Evolutionary conservation across 1,284 basidiomycete species (phyloP).

Genomic region (Fistulinella staudtii): DNA sequence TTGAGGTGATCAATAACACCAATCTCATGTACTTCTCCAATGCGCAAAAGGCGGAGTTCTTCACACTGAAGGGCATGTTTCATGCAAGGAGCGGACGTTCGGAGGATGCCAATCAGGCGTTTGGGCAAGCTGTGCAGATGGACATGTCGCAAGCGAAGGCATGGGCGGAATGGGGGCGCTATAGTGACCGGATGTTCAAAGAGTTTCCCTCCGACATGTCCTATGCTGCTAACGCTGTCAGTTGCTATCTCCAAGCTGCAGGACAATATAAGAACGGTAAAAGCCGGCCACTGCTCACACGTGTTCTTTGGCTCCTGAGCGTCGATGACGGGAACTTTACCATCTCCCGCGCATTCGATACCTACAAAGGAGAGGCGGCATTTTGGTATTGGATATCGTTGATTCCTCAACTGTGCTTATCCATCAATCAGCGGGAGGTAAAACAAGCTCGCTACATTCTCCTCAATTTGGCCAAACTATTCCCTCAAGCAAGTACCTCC

Average conservation of each 20-base stretch:
- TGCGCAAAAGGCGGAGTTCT: slow-evolving; percentile 97
- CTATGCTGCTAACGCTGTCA: slow-evolving; percentile 88
- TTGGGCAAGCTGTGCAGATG: slow-evolving; percentile 93
- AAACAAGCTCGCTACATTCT: slow-evolving; percentile 91
- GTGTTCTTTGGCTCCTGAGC: slow-evolving; percentile 95
- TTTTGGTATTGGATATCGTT: slow-evolving; percentile 99
- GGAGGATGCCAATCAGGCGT: slow-evolving; percentile 91
- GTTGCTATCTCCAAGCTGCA: slow-evolving; percentile 97
- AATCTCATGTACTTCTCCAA: slow-evolving; percentile 98
- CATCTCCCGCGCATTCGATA: slow-evolving; percentile 90
- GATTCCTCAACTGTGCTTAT: slow-evolving; percentile 93
- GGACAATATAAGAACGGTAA: slow-evolving; percentile 95
- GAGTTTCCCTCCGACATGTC: slow-evolving; percentile 71
- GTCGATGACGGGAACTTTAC: slow-evolving; percentile 79
- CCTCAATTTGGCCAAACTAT: slow-evolving; percentile 87
- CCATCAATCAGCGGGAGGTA: slow-evolving; percentile 88
- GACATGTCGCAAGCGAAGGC: slow-evolving; percentile 95
- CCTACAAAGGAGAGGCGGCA: slow-evolving; percentile 94
- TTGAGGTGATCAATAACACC: slow-evolving; percentile 99
- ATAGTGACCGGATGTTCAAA: slow-evolving; percentile 91
- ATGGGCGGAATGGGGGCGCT: slow-evolving; percentile 99
- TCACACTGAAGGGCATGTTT: slow-evolving; percentile 99
- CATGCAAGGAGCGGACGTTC: slow-evolving; percentile 83
- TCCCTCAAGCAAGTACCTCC: slow-evolving; percentile 75
- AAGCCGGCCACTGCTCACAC: slow-evolving; percentile 86